Base-by-base conservation (phyloP, 2,329 filamentous ascomycete species). In the Didymella glomerata region DNA sequence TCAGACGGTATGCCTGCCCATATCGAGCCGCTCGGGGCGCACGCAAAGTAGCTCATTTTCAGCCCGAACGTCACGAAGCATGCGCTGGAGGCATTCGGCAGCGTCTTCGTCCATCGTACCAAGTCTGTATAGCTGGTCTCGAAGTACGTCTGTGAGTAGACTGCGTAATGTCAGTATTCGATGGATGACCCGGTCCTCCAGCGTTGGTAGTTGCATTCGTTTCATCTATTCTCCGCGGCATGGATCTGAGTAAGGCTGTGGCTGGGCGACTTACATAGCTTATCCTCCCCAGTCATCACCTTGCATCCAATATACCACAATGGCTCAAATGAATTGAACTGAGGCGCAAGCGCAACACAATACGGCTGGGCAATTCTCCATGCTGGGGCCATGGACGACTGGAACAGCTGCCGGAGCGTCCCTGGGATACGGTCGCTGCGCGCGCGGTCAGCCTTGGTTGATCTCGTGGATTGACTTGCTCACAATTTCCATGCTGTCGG, bases 401-500 rank as follows among this genome's bases (percentile, higher is more conserved):
- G 71, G 54, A 76, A 74, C 25, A 76, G 61, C 63, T 76, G 73
- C 18, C 71, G 69, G 25, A 76, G 67, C 16, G 71, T 74, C 18
- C 63, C 68, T 32, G 73, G 74, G 48, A 76, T 69, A 28, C 70
- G 69, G 48, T 75, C 71, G 62, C 73, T 75, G 51, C 58, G 60
- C 60, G 34, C 13, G 28, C 2, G 58, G 40, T 73, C 61, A 74
- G 68, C 65, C 63, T 38, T 42, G 34, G 32, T 48, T 41, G 30
- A 32, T 36, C 28, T 16, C 25, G 44, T 16, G 30, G 10, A 5
- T 28, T 25, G 38, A 30, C 27, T 28, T 14, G 60, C 70, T 67
- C 46, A 74, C 70, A 74, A 76, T 61, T 75, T 76, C 74, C 74
- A 76, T 71, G 69, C 62, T 53, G 71, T 71, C 2, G 72, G 73